phyloP scores from a whole-genome alignment of 192 early-diverging fungal genomes.

The Dispira simplex region DNA sequence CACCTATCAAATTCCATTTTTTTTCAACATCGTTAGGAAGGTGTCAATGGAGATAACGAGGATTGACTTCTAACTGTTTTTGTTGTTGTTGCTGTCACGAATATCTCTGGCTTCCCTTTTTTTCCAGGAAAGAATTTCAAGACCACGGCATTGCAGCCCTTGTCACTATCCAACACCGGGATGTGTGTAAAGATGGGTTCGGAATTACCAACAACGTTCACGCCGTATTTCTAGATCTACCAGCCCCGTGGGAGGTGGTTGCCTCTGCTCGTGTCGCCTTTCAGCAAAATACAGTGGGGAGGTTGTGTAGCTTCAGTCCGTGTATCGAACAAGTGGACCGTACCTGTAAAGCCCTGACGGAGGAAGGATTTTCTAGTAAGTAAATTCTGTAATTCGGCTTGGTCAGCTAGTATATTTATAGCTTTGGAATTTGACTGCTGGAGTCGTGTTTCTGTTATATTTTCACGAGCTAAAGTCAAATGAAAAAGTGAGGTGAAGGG shows the following conservation, averaged over 20 bases:
- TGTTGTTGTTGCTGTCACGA: no score
- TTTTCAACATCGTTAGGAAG: no score
- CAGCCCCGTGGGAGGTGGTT: slow-evolving; percentile 92
- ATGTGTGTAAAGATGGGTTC: slow-evolving; percentile 86
- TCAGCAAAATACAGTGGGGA: slow-evolving; percentile 59
- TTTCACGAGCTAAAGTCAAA: no score
- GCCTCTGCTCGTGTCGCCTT: slow-evolving; percentile 71
- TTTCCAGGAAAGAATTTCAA: slow-evolving; percentile 48
- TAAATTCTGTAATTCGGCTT: not conserved
- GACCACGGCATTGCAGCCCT: slow-evolving; percentile 54
- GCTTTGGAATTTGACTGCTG: no score
- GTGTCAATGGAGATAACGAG: no score
- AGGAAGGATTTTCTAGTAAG: slow-evolving; percentile 72
- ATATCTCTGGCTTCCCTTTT: no score
- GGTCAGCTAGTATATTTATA: no score
- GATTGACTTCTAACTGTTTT: no score
- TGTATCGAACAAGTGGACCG: slow-evolving; percentile 90
- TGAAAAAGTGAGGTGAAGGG: no score
- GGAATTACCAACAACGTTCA: slow-evolving; percentile 50
- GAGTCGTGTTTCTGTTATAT: no score
- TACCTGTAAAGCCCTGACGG: slow-evolving; percentile 58
- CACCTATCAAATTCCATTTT: no score
- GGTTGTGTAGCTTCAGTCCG: slow-evolving; percentile 89
- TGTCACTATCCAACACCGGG: slow-evolving; percentile 59
- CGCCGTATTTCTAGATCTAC: slow-evolving; percentile 92